Base-by-base conservation (phyloP, 2,329 filamentous ascomycete species). In the Lachnellula subtilissima region DNA sequence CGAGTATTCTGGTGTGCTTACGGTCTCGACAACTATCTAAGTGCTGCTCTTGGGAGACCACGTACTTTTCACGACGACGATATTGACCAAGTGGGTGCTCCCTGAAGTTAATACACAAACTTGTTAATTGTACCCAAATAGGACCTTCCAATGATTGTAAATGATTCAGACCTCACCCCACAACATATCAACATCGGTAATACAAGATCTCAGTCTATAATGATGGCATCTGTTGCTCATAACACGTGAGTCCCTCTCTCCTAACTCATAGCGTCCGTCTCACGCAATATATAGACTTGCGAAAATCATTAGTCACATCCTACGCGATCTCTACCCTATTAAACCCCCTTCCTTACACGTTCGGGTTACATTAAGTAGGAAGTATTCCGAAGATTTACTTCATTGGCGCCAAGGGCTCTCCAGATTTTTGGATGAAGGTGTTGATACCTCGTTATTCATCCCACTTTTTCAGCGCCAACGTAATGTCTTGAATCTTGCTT, bases 1-100 rank as follows among this genome's bases (percentile, higher is more conserved):
- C 72, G 80, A n/a, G 74, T 82, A 0, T 86, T 88, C 52, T 87
- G 84, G 85, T 82, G 80, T 35, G 80, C 81, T 0, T 87, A 87
- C 63, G 81, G 77, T 14, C 70, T 87, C 3, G 83, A 87, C 64
- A 83, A 81, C 50, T 87, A 87, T 58, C 74, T 88, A 12, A 83
- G 83, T 53, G 79, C 81, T 19, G 79, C 83, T 50, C 75, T 86
- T 9, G 84, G 84, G 1, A 74, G 84, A 17, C 84, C 85, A 1
- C 71, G 79, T 15, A 76, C 83, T 2, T 81, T 86, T 49, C 84
- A 84, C 56, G 82, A 86, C 48, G 83, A 86, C 46, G 83, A 86
- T 53, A 84, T 86, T 50, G 83, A 86, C 58, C 81, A 85, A 59
- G 63, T 61, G 50, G 47, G 43, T 47, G 6, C 19, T 37, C 14